Evolutionary conservation across 2,329 filamentous ascomycete species (phyloP).

Genomic region (Penicillium sp.): DNA sequence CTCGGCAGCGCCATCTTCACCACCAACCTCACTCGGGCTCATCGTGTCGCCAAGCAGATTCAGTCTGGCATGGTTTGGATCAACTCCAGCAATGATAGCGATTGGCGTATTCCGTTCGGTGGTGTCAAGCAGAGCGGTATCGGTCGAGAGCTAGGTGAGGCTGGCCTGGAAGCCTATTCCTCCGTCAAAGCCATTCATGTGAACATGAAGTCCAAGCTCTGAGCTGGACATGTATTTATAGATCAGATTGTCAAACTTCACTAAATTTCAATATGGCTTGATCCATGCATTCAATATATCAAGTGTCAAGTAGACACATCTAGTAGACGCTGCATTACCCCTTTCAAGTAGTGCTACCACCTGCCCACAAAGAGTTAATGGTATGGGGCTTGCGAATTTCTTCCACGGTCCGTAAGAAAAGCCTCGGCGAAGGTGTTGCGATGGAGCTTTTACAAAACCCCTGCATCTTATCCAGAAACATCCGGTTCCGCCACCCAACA

Average conservation of each 20-base stretch:
- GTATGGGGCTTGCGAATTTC: not conserved
- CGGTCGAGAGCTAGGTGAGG: conserved; percentile 59
- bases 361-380: not conserved
- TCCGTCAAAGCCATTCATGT: conserved; percentile 37
- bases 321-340: no score
- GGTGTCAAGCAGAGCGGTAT: conserved; percentile 60
- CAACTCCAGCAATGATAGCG: conserved; percentile 43
- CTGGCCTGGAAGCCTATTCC: conserved; percentile 56
- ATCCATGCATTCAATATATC: no score
- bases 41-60: conserved; percentile 43
- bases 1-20: conserved; percentile 47
- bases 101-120: conserved; percentile 43
- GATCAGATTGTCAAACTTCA: no score
- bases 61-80: conserved; percentile 49
- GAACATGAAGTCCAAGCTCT: conserved; percentile 39
- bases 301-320: no score
- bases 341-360: no score
- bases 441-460: not conserved
- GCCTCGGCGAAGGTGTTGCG: not conserved
- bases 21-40: conserved; percentile 40
- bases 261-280: no score
- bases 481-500: not conserved
- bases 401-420: not conserved
- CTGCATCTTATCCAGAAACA: not conserved
- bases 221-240: not conserved